Evolutionary conservation across 352 stramenopile genomes (phyloP), one percentile per base, ranked within the genome.

Genomic region (Phytophthora quininea): DNA sequence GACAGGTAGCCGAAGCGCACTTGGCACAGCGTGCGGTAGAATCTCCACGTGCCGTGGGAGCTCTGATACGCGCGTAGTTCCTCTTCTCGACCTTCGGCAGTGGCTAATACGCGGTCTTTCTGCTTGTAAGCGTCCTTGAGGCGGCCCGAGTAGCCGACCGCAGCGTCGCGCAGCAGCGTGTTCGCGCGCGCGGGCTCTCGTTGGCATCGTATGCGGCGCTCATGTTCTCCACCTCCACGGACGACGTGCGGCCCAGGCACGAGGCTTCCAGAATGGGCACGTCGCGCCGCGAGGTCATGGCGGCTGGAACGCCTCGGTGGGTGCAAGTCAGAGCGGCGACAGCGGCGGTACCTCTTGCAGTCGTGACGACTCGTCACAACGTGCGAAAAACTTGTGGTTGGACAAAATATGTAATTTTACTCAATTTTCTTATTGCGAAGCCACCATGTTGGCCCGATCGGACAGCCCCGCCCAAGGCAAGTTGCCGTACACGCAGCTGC

Each of bases 1-100:
- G 86, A 79, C 38, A 94, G 45, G 66, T 94, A 94, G 48, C 80
- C 81, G 35, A 92, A 91, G 56, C 85, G 82, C 48, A 92, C 80
- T 68, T 91, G 84, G 69, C 86, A 94, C 48, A 87, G 35, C 45
- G 77, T 88, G 62, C 86, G 80, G 62, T 91, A 92, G 63, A 88
- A 77, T n/a, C 79, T 76, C 85, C 83, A 93, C 37, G 67, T 54
- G 40, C 57, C 65, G 45, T 81, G 73, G 10, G 78, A 48, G 35
- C 68, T 65, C 35, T 81, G 77, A 64, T 89, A 82, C 33, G 67
- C 69, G 43, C 76, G 67, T 24, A 91, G 80, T 58, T 92, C 84
- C 40, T 92, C 74, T 24, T 80, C 48, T 19, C 84, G 72, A 0
- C 77, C 82, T 61, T 88, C 76, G 12, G 53, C 63, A 14, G 82